Evolutionary conservation across 257 asterid species (phyloP).

Genomic region (Mentha longifolia): DNA sequence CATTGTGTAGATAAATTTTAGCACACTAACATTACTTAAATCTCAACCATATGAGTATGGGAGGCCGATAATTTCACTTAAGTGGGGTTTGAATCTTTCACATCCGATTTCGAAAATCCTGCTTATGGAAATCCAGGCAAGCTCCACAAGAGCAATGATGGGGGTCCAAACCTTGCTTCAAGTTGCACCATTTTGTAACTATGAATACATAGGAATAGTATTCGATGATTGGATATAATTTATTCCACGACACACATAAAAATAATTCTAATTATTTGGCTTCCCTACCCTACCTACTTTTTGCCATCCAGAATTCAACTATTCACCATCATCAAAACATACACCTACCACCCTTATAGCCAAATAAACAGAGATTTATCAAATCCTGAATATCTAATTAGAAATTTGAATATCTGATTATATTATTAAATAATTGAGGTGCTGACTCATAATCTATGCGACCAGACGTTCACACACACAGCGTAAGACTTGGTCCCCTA

Average conservation of each 20-base stretch:
- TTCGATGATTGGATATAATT: neutral
- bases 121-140: no score
- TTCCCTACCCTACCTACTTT: conserved; percentile 19
- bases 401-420: neutral
- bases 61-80: neutral
- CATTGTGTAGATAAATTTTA: neutral
- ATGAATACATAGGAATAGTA: neutral
- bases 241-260: neutral
- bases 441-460: conserved; percentile 26
- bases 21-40: neutral
- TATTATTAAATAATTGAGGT: neutral
- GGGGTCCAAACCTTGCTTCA: neutral
- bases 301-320: conserved; percentile 13
- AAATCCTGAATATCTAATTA: neutral
- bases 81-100: neutral
- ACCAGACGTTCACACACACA: conserved; percentile 6
- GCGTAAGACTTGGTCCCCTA: conserved; percentile 14
- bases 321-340: neutral
- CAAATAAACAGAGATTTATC: neutral
- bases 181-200: neutral
- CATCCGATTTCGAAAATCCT: neutral
- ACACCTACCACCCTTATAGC: conserved; percentile 11
- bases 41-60: neutral
- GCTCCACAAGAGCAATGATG: no score
- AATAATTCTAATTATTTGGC: neutral